Percentiles rank a stretch among this genome's conserved stretches.
Evolutionary conservation across 2,329 filamentous ascomycete species (phyloP).

Genomic region (Fusarium sp.): DNA sequence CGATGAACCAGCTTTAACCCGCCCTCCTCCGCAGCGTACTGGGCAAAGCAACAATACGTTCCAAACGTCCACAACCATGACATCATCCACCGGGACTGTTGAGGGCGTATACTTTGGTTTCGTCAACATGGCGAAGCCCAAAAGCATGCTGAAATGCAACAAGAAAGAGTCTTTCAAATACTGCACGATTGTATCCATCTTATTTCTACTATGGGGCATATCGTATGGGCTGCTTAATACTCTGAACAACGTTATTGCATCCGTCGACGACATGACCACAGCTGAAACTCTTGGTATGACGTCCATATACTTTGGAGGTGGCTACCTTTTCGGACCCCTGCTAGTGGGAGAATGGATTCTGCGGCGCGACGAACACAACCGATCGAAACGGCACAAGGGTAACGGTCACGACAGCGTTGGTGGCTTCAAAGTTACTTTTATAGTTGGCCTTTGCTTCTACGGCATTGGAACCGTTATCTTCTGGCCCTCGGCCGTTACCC

Average conservation of each 20-base stretch:
- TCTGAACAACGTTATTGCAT: slow-evolving; percentile 78
- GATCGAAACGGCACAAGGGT: slow-evolving; percentile 57
- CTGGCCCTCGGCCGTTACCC: slow-evolving; percentile 83
- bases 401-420: slow-evolving; percentile 62
- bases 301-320: slow-evolving; percentile 77
- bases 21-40: slow-evolving; percentile 22
- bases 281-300: slow-evolving; percentile 77
- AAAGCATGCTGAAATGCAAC: slow-evolving; percentile 77
- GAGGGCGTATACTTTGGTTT: slow-evolving; percentile 79
- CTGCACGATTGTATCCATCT: slow-evolving; percentile 78
- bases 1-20: slow-evolving; percentile 38
- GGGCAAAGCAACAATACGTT: slow-evolving; percentile 22
- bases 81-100: slow-evolving; percentile 50
- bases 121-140: slow-evolving; percentile 76
- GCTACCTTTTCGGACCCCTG: slow-evolving; percentile 77
- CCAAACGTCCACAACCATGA: slow-evolving; percentile 52
- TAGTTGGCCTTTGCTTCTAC: slow-evolving; percentile 81
- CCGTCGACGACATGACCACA: slow-evolving; percentile 70
- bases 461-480: slow-evolving; percentile 85
- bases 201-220: slow-evolving; percentile 92
- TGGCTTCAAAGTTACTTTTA: slow-evolving; percentile 86
- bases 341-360: slow-evolving; percentile 79
- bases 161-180: slow-evolving; percentile 77
- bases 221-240: slow-evolving; percentile 89
- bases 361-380: slow-evolving; percentile 73